Conservation (phyloP, 352 stramenopile species). For the Saprolegnia parasitica region DNA sequence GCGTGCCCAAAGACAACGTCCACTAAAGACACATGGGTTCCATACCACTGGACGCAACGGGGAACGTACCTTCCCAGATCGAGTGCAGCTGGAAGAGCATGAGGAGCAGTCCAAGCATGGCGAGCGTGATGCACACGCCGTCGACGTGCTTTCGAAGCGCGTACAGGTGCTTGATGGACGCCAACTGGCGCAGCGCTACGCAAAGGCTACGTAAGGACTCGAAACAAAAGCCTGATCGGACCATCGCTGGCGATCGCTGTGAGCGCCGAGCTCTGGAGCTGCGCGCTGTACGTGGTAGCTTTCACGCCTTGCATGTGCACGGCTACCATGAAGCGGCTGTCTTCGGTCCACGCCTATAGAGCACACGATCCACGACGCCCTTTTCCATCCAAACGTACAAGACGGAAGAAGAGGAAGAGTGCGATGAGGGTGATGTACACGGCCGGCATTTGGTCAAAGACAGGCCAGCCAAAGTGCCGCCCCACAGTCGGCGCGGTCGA, state of each 20-base stretch:
- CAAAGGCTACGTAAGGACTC: not conserved
- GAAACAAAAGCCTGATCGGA: not conserved
- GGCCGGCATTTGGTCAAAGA: conserved; percentile 23
- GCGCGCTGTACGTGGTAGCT: conserved; percentile 3
- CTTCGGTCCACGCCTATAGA: conserved; percentile 14
- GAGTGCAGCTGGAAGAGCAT: conserved; percentile 25
- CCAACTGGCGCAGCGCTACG: conserved; percentile 17
- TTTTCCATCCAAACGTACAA: not conserved
- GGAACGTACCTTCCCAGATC: conserved; percentile 26
- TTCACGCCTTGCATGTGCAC: conserved; percentile 29
- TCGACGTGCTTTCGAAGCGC: conserved; percentile 22
- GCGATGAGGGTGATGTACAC: conserved; percentile 12
- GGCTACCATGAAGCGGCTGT: conserved; percentile 19
- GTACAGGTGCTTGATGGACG: conserved; percentile 25
- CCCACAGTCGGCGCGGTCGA: not conserved
- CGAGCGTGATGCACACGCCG: conserved; percentile 19
- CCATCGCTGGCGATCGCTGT: not conserved
- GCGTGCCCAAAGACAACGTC: conserved; percentile 11
- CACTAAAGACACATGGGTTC: conserved; percentile 1
- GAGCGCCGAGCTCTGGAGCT: conserved; percentile 13
- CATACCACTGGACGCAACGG: too few species aligned
- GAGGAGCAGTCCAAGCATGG: conserved; percentile 15
- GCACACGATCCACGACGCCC: not conserved
- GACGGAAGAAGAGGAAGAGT: conserved; percentile 21
- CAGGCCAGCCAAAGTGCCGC: conserved; percentile 22